phyloP scores from a whole-genome alignment of 2,329 filamentous ascomycete genomes.

The Polychaeton citri region DNA sequence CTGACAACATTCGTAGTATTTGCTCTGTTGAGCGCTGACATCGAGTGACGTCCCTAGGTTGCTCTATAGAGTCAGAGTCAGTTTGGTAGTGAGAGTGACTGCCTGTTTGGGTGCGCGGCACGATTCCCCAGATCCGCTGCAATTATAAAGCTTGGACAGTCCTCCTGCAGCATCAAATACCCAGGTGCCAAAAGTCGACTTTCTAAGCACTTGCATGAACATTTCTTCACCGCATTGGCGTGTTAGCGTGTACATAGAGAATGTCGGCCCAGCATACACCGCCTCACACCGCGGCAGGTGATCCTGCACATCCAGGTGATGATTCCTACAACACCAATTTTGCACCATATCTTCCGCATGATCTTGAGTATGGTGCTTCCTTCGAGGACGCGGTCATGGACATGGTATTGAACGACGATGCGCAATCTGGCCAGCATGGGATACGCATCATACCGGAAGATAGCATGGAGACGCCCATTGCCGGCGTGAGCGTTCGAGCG shows the following conservation, averaged over 20 bases:
- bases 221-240: too few species aligned
- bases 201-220: too few species aligned
- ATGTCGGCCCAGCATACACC: not conserved
- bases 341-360: slow-evolving; percentile 29
- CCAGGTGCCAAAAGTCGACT: not conserved
- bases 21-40: too few species aligned
- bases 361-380: slow-evolving; percentile 28
- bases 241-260: too few species aligned
- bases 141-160: not conserved
- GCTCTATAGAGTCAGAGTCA: too few species aligned
- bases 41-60: too few species aligned
- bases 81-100: too few species aligned
- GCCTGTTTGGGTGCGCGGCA: not conserved
- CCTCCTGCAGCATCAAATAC: not conserved
- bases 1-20: too few species aligned
- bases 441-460: slow-evolving; percentile 15
- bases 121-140: not conserved
- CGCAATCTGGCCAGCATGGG: slow-evolving; percentile 3
- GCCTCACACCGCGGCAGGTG: not conserved
- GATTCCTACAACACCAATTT: slow-evolving; percentile 3
- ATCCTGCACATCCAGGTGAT: not conserved
- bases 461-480: slow-evolving; percentile 13
- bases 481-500: slow-evolving; percentile 15
- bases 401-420: slow-evolving; percentile 18
- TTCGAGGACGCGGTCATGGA: slow-evolving; percentile 33